Evolutionary conservation across 73 alveolate species (phyloP), one percentile per base, ranked within the genome.

Genomic region (Paramecium primaurelia): DNA sequence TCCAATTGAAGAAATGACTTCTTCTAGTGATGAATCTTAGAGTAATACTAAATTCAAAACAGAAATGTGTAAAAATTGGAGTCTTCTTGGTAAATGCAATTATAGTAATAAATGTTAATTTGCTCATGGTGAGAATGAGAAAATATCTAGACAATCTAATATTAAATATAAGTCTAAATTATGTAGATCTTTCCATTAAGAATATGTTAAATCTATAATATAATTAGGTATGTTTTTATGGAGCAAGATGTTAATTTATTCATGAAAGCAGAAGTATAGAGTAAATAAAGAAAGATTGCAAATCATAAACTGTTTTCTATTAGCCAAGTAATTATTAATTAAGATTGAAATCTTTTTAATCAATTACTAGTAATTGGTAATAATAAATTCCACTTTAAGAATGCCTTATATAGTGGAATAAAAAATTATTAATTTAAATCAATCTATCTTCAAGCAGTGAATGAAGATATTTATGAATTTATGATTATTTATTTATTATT

Each of bases 11-110:
- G 91, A 80, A 36, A 28, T 45, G 73, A n/a, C 75, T 8, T 80
- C 91, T 16, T 80, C 71, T 25, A 80, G 91, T 80, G 91, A 80
- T 36, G 91, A 80, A 49, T 40, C 69, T 54, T 54, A 38, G 26
- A 44, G 40, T 22, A 36, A 73, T 40, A 73, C 94, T 28, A 97
- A 97, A 92, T 97, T 93, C 95, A 97, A 97, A 92, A 97, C 99
- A 16, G 99, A 97, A 89, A 90, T 97, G 95, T 97, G 99, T 92
- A 97, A 97, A 92, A 97, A 98, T 93, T 97, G 98, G 98, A 96
- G 97, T 88, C 98, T 96, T 92, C 93, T 93, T 36, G 97, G 98
- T 30, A 90, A 86, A 80, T 97, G 99, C 95, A 94, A 93, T 68
- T 97, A 97, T 77, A 98, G 99, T 25, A 93, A 86, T 59, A 96